Conservation (phyloP, 208 protist species). For the Trypanosoma rangeli region DNA sequence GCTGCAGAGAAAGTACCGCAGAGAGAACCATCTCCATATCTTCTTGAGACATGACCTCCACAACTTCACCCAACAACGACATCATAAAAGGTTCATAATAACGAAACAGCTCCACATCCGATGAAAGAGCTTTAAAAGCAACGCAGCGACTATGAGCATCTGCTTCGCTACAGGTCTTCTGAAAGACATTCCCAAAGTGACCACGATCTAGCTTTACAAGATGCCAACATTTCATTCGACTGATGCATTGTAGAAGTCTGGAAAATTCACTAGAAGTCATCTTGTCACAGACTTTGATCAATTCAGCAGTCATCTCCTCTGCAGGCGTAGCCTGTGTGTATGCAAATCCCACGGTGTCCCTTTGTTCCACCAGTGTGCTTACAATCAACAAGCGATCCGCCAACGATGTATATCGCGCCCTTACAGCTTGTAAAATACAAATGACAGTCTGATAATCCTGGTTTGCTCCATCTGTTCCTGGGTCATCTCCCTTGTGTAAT, state of each 20-base stretch:
- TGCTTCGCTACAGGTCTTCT: slow-evolving; percentile 34
- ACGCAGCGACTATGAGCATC: slow-evolving; percentile 86
- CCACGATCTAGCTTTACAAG: slow-evolving; percentile 5
- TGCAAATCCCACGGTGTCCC: neutral
- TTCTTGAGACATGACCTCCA: slow-evolving; percentile 64
- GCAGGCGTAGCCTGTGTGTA: neutral
- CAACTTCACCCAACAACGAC: slow-evolving; percentile 35
- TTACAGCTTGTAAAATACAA: slow-evolving; percentile 14
- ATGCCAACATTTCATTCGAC: slow-evolving; percentile 48
- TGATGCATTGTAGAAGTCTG: slow-evolving; percentile 54
- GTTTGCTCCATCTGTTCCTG: neutral
- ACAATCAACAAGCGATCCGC: slow-evolving; percentile 17
- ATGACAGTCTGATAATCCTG: neutral
- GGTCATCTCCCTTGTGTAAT: neutral
- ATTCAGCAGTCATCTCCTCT: slow-evolving; percentile 22
- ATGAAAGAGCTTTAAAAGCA: slow-evolving; percentile 62
- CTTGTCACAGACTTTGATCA: slow-evolving; percentile 29
- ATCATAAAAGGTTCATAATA: slow-evolving; percentile 55
- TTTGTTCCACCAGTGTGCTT: slow-evolving; percentile 20
- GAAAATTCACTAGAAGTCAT: slow-evolving; percentile 71
- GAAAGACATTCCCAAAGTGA: slow-evolving; percentile 34
- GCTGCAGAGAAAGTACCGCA: slow-evolving; percentile 40
- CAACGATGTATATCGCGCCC: slow-evolving; percentile 7
- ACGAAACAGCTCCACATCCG: slow-evolving; percentile 38
- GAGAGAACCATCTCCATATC: slow-evolving; percentile 78